phyloP scores from a whole-genome alignment of 129 eudicot genomes.

The Sambucus nigra region DNA sequence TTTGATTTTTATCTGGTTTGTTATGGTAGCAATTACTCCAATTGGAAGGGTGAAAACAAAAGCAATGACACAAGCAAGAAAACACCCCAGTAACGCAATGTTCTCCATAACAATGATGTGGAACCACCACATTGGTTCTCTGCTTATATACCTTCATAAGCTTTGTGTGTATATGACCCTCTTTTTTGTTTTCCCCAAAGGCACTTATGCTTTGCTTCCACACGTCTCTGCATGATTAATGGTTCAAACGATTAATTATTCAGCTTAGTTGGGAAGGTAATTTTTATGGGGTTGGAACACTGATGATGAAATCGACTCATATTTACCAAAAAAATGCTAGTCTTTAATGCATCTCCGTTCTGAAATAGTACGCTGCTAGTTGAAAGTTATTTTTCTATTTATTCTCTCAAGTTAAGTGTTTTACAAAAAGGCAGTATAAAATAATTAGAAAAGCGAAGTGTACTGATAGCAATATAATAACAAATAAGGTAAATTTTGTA shows the following conservation, averaged over 20 bases:
- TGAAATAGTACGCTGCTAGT: too few relatives aligned
- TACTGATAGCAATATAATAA: too few relatives aligned
- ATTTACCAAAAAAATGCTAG: too few relatives aligned
- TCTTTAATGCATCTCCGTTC: too few relatives aligned
- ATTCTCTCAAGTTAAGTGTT: too few relatives aligned
- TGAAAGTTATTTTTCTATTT: too few relatives aligned
- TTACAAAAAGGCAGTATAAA: too few relatives aligned
- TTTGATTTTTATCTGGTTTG: conserved; percentile 38
- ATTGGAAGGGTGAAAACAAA: conserved; percentile 51
- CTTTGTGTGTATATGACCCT: conserved; percentile 55
- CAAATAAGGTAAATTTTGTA: too few relatives aligned
- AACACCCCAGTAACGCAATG: conserved; percentile 77
- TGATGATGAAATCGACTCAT: too few relatives aligned
- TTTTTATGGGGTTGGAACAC: too few relatives aligned
- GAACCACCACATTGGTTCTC: conserved; percentile 76
- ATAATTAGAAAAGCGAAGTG: too few relatives aligned
- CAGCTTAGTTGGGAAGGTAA: too few relatives aligned
- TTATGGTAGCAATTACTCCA: conserved; percentile 63
- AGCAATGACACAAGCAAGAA: conserved; percentile 54
- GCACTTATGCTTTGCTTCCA: conserved; percentile 31
- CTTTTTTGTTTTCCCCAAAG: conserved; percentile 13
- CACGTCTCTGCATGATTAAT: conserved; percentile 9
- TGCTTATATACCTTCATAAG: conserved; percentile 52
- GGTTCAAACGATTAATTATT: neutral
- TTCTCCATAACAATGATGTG: conserved; percentile 22